These are phyloP conservation scores for Zygoascus ofunaensis DNA, from an alignment of 805 yeast species.

Conservation along the genomic window DNA sequence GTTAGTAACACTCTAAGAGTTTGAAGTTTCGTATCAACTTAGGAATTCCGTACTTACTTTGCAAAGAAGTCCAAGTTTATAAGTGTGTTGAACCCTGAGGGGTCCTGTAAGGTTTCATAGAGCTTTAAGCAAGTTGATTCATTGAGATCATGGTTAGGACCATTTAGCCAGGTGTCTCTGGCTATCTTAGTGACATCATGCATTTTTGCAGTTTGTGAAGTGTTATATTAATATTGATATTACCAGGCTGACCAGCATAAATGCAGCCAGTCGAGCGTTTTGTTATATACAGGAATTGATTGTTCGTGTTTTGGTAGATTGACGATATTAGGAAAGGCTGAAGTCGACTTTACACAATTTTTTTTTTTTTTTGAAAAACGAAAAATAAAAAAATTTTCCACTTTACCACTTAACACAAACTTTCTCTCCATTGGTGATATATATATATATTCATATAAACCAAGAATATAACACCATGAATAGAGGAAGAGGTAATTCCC, in stretches of 20 bases:
- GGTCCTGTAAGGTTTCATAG: background rate
- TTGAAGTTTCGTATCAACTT: too few relatives aligned
- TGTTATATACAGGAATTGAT: too few relatives aligned
- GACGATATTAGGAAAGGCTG: too few relatives aligned
- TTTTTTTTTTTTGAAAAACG: too few relatives aligned
- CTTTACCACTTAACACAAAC: conserved; percentile 14
- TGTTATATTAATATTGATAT: background rate
- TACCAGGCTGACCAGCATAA: too few relatives aligned
- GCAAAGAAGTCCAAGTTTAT: background rate
- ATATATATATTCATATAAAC: too few relatives aligned
- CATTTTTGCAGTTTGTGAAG: background rate
- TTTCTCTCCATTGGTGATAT: conserved; percentile 6
- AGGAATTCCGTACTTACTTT: background rate
- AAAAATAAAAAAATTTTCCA: conserved; percentile 23
- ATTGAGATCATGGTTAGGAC: background rate
- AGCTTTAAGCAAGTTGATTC: too few relatives aligned
- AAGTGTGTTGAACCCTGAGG: background rate
- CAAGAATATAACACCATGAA: conserved; percentile 36
- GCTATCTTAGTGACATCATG: background rate
- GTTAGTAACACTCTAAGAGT: too few relatives aligned
- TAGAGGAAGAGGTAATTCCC: conserved; percentile 55
- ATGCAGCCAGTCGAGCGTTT: too few relatives aligned
- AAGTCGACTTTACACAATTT: too few relatives aligned
- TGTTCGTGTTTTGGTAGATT: too few relatives aligned
- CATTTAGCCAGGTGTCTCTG: background rate